phyloP scores from a whole-genome alignment of 2,329 filamentous ascomycete genomes.

The Aspergillus luchuensis region DNA sequence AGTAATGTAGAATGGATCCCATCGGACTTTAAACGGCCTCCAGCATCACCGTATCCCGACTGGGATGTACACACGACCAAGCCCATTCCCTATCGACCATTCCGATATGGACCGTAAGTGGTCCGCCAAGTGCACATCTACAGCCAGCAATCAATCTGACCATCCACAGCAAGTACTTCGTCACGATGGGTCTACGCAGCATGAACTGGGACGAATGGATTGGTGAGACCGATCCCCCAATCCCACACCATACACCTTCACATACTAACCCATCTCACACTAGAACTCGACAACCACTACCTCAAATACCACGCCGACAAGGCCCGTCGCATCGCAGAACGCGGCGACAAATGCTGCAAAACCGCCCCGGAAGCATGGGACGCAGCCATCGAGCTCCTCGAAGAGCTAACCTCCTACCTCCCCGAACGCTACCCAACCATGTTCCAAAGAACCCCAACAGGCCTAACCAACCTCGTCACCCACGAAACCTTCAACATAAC shows the following conservation, averaged over 20 bases:
- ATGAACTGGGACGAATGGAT: conserved; percentile 76
- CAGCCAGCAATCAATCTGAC: not conserved
- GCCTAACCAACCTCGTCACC: conserved; percentile 71
- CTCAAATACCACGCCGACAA: conserved; percentile 73
- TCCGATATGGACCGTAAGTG: conserved; percentile 68
- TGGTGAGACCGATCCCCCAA: conserved; percentile 29
- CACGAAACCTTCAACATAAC: conserved; percentile 71
- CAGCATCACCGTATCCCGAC: conserved; percentile 62
- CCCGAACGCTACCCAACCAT: conserved; percentile 73
- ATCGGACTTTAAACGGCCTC: conserved; percentile 61
- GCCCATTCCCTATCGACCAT: conserved; percentile 75
- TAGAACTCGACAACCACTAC: conserved; percentile 78
- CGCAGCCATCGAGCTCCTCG: conserved; percentile 73
- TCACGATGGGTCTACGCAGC: conserved; percentile 75
- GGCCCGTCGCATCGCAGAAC: conserved; percentile 64
- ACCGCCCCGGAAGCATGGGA: conserved; percentile 71
- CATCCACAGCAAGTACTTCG: conserved; percentile 61
- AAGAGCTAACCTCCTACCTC: conserved; percentile 71
- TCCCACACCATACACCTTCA: not conserved
- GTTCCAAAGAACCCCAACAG: conserved; percentile 63
- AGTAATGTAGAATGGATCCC: conserved; percentile 56
- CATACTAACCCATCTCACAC: not conserved
- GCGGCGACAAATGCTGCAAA: conserved; percentile 66
- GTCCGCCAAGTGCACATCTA: not conserved
- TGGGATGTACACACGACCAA: conserved; percentile 71